Percentiles rank a stretch among this genome's conserved stretches.
These are phyloP conservation scores for Suhomyces guaymorum DNA, from an alignment of 1,139 yeast species.

Conservation along the genomic window DNA sequence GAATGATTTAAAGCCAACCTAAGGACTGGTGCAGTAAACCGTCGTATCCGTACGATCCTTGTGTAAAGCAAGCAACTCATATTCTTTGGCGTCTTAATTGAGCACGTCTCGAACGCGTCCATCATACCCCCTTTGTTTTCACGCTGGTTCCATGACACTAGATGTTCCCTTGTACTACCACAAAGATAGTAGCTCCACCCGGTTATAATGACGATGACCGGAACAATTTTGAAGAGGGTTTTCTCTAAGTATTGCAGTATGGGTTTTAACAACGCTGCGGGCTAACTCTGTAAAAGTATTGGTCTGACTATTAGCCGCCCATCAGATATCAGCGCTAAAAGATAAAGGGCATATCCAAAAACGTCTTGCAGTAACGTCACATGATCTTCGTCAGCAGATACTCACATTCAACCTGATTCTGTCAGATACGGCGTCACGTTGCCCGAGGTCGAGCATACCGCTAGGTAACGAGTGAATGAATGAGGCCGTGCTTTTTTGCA, in stretches of 20 bases:
- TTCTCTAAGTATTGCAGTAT: constrained; percentile 13
- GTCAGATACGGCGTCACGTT: not conserved
- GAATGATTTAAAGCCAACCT: no score
- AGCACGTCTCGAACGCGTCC: not conserved
- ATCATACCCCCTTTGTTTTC: not conserved
- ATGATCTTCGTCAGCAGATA: no score
- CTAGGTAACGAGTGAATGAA: constrained; percentile 11
- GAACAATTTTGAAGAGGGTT: not conserved
- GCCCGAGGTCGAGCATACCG: constrained; percentile 9
- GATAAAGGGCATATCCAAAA: no score
- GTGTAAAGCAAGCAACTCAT: not conserved
- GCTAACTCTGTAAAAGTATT: no score
- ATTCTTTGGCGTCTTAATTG: not conserved
- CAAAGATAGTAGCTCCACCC: not conserved
- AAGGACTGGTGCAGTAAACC: no score
- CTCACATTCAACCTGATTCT: constrained; percentile 3
- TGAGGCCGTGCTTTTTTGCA: constrained; percentile 6
- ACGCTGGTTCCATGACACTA: no score
- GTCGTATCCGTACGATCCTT: not conserved
- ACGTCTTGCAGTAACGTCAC: no score
- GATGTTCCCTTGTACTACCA: no score
- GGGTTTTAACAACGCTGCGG: constrained; percentile 8
- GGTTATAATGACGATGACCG: not conserved
- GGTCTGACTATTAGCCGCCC: no score
- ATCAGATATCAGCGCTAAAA: no score